Conservation (phyloP, 2,329 filamentous ascomycete species). For the Cryphonectria radicalis region DNA sequence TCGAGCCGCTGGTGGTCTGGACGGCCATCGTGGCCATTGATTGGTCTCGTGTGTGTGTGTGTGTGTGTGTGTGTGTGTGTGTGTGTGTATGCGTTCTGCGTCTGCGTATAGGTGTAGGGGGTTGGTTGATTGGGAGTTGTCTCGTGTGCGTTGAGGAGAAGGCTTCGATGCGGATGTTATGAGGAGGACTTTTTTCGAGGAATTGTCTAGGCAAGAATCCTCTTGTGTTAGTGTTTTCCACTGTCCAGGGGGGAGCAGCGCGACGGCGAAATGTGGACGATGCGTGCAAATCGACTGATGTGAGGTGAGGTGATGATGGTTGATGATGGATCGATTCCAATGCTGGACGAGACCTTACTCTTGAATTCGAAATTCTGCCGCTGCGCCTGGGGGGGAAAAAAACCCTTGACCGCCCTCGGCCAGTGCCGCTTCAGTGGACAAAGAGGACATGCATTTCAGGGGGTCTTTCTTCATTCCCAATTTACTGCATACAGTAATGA, state of each 20-base stretch:
- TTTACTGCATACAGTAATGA: background rate
- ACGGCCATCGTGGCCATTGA: slow-evolving; percentile 48
- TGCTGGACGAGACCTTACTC: background rate
- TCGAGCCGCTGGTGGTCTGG: slow-evolving; percentile 38
- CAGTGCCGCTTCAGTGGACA: background rate
- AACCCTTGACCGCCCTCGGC: slow-evolving; percentile 24
- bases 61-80: background rate
- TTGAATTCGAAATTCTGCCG: slow-evolving; percentile 27
- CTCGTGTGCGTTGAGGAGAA: background rate
- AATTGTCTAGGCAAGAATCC: background rate
- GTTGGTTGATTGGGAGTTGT: background rate
- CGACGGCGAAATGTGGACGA: slow-evolving; percentile 16
- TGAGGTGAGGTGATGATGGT: slow-evolving; percentile 1
- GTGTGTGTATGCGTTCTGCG: too few relatives aligned
- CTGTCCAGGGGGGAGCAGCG: background rate
- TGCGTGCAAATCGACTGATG: slow-evolving; percentile 16
- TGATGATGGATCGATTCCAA: background rate
- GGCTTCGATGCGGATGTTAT: background rate
- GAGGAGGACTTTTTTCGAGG: background rate
- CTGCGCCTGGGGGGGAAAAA: background rate
- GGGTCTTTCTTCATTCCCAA: background rate
- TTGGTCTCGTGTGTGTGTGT: background rate
- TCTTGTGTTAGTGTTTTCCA: background rate
- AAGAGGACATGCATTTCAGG: background rate
- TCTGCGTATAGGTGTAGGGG: too few relatives aligned